phyloP scores from a whole-genome alignment of 495 filamentous ascomycete genomes.

The Ramalina intermedia region DNA sequence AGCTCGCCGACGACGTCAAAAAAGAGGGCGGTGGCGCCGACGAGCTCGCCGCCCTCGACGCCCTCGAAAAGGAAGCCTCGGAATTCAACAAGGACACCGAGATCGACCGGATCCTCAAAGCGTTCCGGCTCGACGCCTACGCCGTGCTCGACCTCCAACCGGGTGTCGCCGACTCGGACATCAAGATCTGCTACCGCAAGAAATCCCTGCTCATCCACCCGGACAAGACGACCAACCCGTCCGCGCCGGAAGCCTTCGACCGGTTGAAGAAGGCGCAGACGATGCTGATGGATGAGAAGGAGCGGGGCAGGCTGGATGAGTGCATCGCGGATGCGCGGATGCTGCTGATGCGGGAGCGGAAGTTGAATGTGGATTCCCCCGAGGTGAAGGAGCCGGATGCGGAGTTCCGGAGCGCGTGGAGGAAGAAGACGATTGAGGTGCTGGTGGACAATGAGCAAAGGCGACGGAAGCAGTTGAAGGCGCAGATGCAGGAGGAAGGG shows the following conservation, averaged over 20 bases:
- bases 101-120: conserved; percentile 2
- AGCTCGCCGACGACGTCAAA: conserved; percentile 11
- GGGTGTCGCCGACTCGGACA: conserved; percentile 88
- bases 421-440: conserved; percentile 80
- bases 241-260: conserved; percentile 91
- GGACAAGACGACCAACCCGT: conserved; percentile 88
- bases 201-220: conserved; percentile 98
- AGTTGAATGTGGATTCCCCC: conserved; percentile 75
- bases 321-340: conserved; percentile 91
- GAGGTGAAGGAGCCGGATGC: conserved; percentile 59
- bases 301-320: conserved; percentile 74
- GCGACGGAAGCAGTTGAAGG: conserved; percentile 73
- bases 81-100: conserved; percentile 71
- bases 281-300: conserved; percentile 84
- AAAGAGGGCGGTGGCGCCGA: conserved; percentile 27
- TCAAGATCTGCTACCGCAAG: conserved; percentile 83
- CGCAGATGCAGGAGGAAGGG: conserved; percentile 92
- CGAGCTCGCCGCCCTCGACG: conserved; percentile 68
- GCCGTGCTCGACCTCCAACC: conserved; percentile 92
- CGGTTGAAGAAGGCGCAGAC: conserved; percentile 88
- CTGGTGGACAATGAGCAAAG: conserved; percentile 86
- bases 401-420: conserved; percentile 72
- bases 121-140: conserved; percentile 39
- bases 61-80: conserved; percentile 71
- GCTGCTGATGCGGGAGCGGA: conserved; percentile 83